phyloP scores from a whole-genome alignment of 805 yeast genomes.

The Zygotorulaspora sp. region DNA sequence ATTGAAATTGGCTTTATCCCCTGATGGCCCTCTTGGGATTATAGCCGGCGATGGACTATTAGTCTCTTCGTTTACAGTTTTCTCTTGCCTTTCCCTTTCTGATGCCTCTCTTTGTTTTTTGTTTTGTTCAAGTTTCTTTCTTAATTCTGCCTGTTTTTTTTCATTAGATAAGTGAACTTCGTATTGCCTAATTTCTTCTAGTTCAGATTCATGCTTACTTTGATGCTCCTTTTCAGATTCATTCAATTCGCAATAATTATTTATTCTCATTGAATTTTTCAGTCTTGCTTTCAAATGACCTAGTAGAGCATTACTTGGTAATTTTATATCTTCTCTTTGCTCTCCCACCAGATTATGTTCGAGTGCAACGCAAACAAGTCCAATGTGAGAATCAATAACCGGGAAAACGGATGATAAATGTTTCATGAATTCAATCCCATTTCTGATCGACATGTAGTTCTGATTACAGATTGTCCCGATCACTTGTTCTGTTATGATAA shows the following conservation, averaged over 20 bases:
- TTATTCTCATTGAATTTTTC: conserved; percentile 45
- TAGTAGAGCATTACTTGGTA: conserved; percentile 67
- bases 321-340: conserved; percentile 69
- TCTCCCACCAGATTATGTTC: conserved; percentile 49
- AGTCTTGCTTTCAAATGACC: conserved; percentile 60
- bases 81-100: conserved; percentile 9
- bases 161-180: conserved; percentile 20
- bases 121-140: conserved; percentile 22
- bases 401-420: conserved; percentile 63
- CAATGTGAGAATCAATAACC: conserved; percentile 60
- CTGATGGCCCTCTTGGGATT: conserved; percentile 7
- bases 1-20: conserved; percentile 1
- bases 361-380: conserved; percentile 44
- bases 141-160: conserved; percentile 23
- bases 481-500: conserved; percentile 37
- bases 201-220: conserved; percentile 13
- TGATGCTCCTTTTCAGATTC: conserved; percentile 19
- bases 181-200: conserved; percentile 22
- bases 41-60: conserved; percentile 1
- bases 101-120: conserved; percentile 15
- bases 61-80: conserved; percentile 1
- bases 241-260: conserved; percentile 51
- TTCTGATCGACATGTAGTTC: conserved; percentile 75
- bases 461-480: conserved; percentile 24
- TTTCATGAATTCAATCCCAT: conserved; percentile 72